phyloP scores from a whole-genome alignment of 2,329 filamentous ascomycete species.

The Emmonsiellopsis sp. region DNA sequence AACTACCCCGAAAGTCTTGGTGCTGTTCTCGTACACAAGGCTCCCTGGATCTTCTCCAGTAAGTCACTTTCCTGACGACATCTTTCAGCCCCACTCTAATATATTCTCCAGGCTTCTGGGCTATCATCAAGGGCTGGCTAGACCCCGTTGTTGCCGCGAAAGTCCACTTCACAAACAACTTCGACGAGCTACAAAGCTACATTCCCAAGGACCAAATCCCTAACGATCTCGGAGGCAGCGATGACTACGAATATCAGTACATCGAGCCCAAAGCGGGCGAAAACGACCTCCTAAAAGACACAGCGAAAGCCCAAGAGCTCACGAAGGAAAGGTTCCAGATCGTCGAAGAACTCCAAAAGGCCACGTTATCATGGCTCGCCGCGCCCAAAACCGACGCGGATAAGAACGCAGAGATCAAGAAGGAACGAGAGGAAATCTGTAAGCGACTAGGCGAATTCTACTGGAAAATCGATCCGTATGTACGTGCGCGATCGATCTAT shows the following conservation, averaged over 20 bases:
- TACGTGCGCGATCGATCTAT: slow-evolving; percentile 74
- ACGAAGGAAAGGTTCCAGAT: slow-evolving; percentile 54
- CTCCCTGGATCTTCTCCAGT: slow-evolving; percentile 95
- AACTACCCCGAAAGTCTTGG: slow-evolving; percentile 95
- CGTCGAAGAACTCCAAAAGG: slow-evolving; percentile 63
- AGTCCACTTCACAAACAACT: slow-evolving; percentile 81
- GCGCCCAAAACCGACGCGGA: slow-evolving; percentile 34
- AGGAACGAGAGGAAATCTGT: slow-evolving; percentile 53
- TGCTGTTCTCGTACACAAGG: slow-evolving; percentile 84
- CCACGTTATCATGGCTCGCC: slow-evolving; percentile 67
- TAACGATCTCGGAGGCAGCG: slow-evolving; percentile 75
- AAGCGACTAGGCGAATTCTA: slow-evolving; percentile 62
- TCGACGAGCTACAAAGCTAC: slow-evolving; percentile 67
- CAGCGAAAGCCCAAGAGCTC: slow-evolving; percentile 52
- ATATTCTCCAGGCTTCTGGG: slow-evolving; percentile 68
- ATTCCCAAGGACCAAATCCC: slow-evolving; percentile 62
- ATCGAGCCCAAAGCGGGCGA: slow-evolving; percentile 66
- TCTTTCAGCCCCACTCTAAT: slow-evolving; percentile 3
- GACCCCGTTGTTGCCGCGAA: slow-evolving; percentile 93
- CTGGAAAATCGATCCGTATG: slow-evolving; percentile 81
- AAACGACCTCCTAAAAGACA: slow-evolving; percentile 65
- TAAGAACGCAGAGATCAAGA: slow-evolving; percentile 42
- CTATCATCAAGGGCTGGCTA: slow-evolving; percentile 88
- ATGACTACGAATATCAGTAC: slow-evolving; percentile 77
- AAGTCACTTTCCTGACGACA: slow-evolving; percentile 17